Base-by-base conservation (phyloP, 192 early-diverging fungal species). In the Coemansia sp. region DNA sequence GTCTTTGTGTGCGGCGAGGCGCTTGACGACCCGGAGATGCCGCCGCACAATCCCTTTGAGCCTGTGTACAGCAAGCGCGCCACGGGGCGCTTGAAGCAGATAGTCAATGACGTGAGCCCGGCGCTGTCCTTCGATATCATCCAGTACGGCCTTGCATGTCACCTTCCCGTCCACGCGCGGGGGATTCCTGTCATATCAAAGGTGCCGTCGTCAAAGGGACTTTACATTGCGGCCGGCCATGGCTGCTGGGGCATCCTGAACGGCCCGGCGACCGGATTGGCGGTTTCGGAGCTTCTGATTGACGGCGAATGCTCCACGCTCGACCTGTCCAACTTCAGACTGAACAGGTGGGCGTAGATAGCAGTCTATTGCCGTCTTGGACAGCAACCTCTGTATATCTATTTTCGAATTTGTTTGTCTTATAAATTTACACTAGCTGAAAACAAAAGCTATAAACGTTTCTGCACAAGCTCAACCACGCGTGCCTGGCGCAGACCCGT, bases 181-280 rank as follows among this genome's bases (percentile, higher is more conserved):
- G 80, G 80, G 16, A 83, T 83, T 41, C 80, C 80, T 6, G 75
- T 83, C 11, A 83, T 83, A 43, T 76, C 75, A 6, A 67, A 69
- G 44, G 80, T 83, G 0, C 80, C 80, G 16, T 68, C 67, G 15
- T 68, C 72, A 4, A 67, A 70, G 36, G 80, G 75, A 3, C 56
- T 83, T 20, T 83, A 59, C 59, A 77, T 83, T 64, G 80, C 80
- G 1, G 75, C 80, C 10, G 80, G 80, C 1, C 80, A 83, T 43
- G 75, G 80, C 16, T 83, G 80, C 68, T 83, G 80, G 80, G 80
- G 80, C 35, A 83, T 83, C 24, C 67, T 83, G 35, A 83, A 83
- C 43, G 80, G 80, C 4, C 80, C 80, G 10, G 80, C 80, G 3
- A 83, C 80, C 0, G 80, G 80, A 11, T 55, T 83, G 26, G 71